Conservation (phyloP, 1,139 yeast species). For the Sugiyamaella paludigena region DNA sequence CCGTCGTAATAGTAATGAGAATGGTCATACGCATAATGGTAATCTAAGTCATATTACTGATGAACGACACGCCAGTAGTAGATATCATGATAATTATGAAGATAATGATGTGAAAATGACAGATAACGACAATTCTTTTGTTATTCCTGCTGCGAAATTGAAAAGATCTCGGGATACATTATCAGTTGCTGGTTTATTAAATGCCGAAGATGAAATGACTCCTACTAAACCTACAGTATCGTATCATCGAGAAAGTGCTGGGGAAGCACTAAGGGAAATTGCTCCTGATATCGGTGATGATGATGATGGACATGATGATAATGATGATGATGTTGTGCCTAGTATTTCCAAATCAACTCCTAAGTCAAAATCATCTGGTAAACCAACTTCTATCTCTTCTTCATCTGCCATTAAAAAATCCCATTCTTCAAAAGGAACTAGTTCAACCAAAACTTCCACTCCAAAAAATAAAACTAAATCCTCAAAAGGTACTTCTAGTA, state of each 20-base stretch:
- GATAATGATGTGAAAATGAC: too few species aligned
- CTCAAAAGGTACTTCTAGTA: background rate
- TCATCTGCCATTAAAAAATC: slow-evolving; percentile 2
- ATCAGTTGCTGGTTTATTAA: slow-evolving; percentile 10
- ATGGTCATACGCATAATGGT: too few species aligned
- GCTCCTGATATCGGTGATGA: background rate
- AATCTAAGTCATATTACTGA: too few species aligned
- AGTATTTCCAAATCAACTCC: too few species aligned
- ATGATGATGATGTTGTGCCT: too few species aligned
- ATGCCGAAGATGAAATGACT: slow-evolving; percentile 3
- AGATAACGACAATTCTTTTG: too few species aligned
- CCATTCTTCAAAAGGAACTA: background rate
- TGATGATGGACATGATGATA: background rate
- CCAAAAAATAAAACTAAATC: background rate
- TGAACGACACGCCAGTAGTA: too few species aligned
- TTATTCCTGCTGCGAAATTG: too few species aligned
- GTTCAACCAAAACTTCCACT: too few species aligned
- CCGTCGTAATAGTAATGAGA: too few species aligned
- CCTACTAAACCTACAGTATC: background rate
- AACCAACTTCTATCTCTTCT: background rate
- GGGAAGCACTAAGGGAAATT: background rate
- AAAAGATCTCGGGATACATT: background rate
- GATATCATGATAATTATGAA: too few species aligned
- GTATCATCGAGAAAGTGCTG: background rate
- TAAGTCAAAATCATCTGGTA: background rate